Percentiles rank a stretch among this genome's conserved stretches.
Conservation (phyloP, 1,139 yeast species). For the Saccharomycopsis crataegensis region DNA sequence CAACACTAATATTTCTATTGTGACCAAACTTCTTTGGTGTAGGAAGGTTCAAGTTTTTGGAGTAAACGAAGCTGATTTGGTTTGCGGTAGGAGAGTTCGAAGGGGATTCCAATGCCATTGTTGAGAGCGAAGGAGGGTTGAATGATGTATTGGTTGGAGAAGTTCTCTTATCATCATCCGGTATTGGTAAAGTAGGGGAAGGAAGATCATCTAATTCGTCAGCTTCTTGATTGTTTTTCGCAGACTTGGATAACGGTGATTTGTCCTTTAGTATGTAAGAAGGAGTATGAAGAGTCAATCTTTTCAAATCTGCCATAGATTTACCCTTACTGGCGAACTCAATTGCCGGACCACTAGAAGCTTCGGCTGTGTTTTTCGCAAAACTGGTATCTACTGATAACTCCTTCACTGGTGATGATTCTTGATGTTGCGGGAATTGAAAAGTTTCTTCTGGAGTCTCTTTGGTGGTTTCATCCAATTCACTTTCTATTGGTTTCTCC, state of each 20-base stretch:
- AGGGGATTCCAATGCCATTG: not conserved
- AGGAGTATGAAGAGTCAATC: slow-evolving; percentile 16
- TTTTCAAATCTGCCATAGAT: slow-evolving; percentile 1
- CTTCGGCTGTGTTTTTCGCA: too few relatives aligned
- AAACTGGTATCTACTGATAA: too few relatives aligned
- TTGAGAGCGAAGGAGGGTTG: not conserved
- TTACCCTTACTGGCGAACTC: too few relatives aligned
- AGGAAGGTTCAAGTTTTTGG: slow-evolving; percentile 1
- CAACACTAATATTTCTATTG: slow-evolving; percentile 12
- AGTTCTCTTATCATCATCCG: not conserved
- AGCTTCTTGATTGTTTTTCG: not conserved
- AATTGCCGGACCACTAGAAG: too few relatives aligned
- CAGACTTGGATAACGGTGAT: too few relatives aligned
- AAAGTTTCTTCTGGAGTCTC: too few relatives aligned
- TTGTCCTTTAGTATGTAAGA: slow-evolving; percentile 2
- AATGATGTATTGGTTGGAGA: not conserved
- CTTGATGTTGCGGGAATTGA: too few relatives aligned
- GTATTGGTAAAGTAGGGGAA: not conserved
- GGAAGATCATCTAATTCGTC: not conserved
- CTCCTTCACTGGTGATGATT: too few relatives aligned
- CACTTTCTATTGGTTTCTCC: not conserved
- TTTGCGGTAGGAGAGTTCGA: not conserved
- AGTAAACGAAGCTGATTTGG: not conserved
- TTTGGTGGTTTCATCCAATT: not conserved
- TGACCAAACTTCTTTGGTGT: slow-evolving; percentile 16